Evolutionary conservation across 352 stramenopile genomes (phyloP).

Genomic region (Paralagenidium karlingii): DNA sequence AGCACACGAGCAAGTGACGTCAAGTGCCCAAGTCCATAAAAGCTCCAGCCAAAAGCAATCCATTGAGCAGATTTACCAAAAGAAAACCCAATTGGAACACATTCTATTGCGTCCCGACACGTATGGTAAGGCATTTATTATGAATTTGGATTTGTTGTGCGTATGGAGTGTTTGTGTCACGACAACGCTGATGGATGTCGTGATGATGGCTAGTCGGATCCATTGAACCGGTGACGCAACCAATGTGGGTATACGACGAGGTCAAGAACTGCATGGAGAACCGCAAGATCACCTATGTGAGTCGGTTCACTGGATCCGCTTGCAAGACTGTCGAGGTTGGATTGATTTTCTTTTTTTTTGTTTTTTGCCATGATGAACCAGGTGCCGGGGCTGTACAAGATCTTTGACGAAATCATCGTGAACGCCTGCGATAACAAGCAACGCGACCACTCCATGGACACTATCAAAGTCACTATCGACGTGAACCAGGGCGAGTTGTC

Average conservation of each 20-base stretch:
- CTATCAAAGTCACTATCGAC: slow-evolving; percentile 91
- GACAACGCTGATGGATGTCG: slow-evolving; percentile 1
- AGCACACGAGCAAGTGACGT: not conserved
- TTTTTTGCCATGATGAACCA: too few relatives aligned
- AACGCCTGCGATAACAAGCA: slow-evolving; percentile 99
- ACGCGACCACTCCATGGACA: slow-evolving; percentile 92
- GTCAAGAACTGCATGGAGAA: slow-evolving; percentile 86
- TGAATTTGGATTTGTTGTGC: too few relatives aligned
- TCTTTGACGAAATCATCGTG: slow-evolving; percentile 99
- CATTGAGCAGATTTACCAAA: slow-evolving; percentile 93
- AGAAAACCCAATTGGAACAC: slow-evolving; percentile 97
- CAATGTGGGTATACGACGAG: slow-evolving; percentile 88
- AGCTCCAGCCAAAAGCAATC: slow-evolving; percentile 14
- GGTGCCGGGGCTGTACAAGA: slow-evolving; percentile 95
- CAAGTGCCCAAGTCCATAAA: too few relatives aligned
- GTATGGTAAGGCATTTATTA: slow-evolving; percentile 87
- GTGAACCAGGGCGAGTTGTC: slow-evolving; percentile 87
- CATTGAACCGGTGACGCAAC: slow-evolving; percentile 88
- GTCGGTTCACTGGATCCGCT: slow-evolving; percentile 1
- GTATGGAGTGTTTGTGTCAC: not conserved
- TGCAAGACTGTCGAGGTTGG: not conserved
- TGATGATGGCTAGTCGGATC: slow-evolving; percentile 71
- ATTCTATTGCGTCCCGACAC: slow-evolving; percentile 96
- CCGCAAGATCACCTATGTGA: slow-evolving; percentile 86
- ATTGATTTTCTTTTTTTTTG: slow-evolving; percentile 1